Conservation (phyloP, 495 filamentous ascomycete species). For the Neurospora tetraspora region DNA sequence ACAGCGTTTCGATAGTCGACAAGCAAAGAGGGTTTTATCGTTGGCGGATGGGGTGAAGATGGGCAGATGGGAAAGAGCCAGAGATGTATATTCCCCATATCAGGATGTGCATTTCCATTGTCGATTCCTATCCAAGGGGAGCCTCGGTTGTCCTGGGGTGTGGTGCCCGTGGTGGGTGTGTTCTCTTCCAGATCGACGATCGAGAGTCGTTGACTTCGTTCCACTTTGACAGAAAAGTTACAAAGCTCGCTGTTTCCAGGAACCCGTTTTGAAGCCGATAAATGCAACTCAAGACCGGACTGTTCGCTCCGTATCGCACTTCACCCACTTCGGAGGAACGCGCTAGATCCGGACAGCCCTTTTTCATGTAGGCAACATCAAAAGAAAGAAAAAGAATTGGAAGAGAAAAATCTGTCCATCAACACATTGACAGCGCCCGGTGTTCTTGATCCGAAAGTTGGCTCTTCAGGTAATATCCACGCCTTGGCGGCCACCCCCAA, state of each 20-base stretch:
- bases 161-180: neutral
- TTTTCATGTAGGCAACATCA: neutral
- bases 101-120: conserved; percentile 1
- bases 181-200: neutral
- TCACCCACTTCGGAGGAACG: neutral
- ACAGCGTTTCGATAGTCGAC: neutral
- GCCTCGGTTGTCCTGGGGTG: neutral
- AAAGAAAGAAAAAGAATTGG: neutral
- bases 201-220: neutral
- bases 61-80: neutral
- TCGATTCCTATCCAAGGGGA: neutral
- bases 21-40: neutral
- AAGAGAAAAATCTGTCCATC: neutral
- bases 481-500: neutral
- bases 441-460: neutral
- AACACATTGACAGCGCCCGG: neutral
- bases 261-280: neutral
- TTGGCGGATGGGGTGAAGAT: neutral
- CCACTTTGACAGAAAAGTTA: neutral
- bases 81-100: neutral
- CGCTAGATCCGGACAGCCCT: neutral
- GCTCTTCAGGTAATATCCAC: neutral
- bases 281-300: neutral
- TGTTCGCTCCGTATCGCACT: neutral
- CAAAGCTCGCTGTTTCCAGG: neutral